These are phyloP conservation scores for Cadophora luteo-olivacea DNA, from an alignment of 2,329 filamentous ascomycete species.

Conservation along the genomic window DNA sequence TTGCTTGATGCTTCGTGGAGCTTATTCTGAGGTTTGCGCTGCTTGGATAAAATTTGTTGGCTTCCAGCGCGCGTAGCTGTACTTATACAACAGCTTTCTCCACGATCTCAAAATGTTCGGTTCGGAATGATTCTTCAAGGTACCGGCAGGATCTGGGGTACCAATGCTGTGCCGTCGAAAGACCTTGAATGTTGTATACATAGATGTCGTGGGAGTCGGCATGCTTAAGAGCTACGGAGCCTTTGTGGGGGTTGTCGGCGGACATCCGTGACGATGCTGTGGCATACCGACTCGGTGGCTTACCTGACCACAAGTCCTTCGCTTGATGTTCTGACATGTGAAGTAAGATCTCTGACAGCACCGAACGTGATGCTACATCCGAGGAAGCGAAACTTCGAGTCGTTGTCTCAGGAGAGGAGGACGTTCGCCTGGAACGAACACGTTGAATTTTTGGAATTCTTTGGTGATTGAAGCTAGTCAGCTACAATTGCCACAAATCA, in stretches of 20 bases:
- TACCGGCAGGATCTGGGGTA: slow-evolving; percentile 16
- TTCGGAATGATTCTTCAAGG: background rate
- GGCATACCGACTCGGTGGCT: background rate
- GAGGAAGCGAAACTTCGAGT: background rate
- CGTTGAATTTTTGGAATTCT: background rate
- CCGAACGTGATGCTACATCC: background rate
- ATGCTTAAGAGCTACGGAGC: background rate
- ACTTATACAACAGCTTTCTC: background rate
- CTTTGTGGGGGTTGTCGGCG: slow-evolving; percentile 6
- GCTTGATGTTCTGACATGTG: background rate
- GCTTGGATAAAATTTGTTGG: background rate
- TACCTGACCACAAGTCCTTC: background rate
- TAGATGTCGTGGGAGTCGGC: background rate
- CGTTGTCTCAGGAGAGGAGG: background rate
- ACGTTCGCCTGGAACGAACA: background rate
- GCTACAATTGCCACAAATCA: background rate
- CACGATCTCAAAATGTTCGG: background rate
- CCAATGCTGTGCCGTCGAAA: slow-evolving; percentile 2
- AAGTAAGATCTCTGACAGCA: background rate
- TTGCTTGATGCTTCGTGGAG: background rate
- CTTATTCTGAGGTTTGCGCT: background rate
- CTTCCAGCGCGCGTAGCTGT: background rate
- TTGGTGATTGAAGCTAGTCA: background rate
- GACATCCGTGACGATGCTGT: background rate
- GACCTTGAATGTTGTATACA: background rate